Percentiles rank a stretch among this genome's conserved stretches.
phyloP scores from a whole-genome alignment of 2,329 filamentous ascomycete genomes.

The Colletotrichum shisoi region DNA sequence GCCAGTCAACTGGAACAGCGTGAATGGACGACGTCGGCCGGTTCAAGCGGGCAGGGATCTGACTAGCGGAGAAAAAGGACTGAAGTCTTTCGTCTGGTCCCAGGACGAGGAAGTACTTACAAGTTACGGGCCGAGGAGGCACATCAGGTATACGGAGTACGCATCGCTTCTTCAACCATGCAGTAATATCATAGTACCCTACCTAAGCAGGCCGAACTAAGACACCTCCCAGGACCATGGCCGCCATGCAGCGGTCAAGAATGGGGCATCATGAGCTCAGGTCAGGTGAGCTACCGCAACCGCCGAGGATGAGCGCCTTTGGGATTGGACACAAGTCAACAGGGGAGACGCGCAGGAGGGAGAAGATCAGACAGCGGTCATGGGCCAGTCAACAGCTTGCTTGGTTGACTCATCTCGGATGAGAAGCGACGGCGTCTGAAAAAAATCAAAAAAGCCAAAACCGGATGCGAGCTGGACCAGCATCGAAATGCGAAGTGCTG shows the following conservation, averaged over 20 bases:
- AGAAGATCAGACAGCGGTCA: constrained; percentile 39
- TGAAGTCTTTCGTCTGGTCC: neutral
- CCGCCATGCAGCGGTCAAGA: constrained; percentile 45
- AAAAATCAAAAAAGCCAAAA: neutral
- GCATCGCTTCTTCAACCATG: constrained; percentile 1
- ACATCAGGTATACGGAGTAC: neutral
- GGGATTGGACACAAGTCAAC: constrained; percentile 41
- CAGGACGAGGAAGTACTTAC: no score
- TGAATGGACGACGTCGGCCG: constrained; percentile 45
- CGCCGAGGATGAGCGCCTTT: constrained; percentile 40
- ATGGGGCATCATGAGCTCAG: constrained; percentile 42
- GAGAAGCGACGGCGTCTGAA: constrained; percentile 22
- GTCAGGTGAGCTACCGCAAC: constrained; percentile 44
- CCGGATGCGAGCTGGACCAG: constrained; percentile 7
- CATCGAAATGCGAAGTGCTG: constrained; percentile 29
- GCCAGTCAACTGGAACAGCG: constrained; percentile 36
- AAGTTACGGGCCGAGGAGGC: neutral
- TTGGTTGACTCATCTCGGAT: constrained; percentile 41
- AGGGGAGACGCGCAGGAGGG: constrained; percentile 41
- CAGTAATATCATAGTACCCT: neutral
- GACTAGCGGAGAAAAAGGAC: constrained; percentile 24
- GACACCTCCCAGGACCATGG: neutral
- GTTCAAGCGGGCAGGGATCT: constrained; percentile 44
- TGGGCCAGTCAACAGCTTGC: constrained; percentile 41
- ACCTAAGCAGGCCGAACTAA: neutral